Conservation (phyloP, 2,329 filamentous ascomycete genomes). For the Cercospora canescens region DNA sequence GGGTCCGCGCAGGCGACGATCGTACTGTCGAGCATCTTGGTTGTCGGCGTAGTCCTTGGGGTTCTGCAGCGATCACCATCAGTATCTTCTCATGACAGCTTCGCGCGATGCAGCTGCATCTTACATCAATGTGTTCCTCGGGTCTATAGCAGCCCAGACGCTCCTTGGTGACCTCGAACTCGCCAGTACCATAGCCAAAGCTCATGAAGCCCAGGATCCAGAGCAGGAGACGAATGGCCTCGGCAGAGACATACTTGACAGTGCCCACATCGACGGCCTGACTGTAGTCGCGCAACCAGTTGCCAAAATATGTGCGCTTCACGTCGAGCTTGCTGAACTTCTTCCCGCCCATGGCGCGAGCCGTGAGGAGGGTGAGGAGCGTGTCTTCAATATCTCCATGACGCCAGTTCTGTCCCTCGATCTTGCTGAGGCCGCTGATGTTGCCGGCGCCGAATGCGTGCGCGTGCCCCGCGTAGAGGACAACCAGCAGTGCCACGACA, state of each 20-base stretch:
- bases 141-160: constrained; percentile 79
- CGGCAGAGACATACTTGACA: constrained; percentile 84
- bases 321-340: constrained; percentile 83
- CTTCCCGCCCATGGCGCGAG: constrained; percentile 65
- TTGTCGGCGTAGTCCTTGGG: constrained; percentile 87
- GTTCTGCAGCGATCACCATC: constrained; percentile 38
- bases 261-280: constrained; percentile 93
- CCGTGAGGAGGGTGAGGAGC: constrained; percentile 52
- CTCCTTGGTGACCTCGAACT: constrained; percentile 81
- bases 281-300: constrained; percentile 92
- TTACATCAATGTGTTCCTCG: neutral
- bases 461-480: constrained; percentile 29
- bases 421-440: constrained; percentile 79
- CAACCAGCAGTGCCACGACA: constrained; percentile 22
- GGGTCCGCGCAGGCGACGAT: constrained; percentile 71
- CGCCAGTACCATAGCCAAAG: constrained; percentile 78
- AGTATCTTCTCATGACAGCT: neutral
- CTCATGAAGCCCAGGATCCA: constrained; percentile 89
- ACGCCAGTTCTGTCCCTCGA: constrained; percentile 53
- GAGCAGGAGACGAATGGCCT: constrained; percentile 85
- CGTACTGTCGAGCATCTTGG: constrained; percentile 78
- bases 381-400: constrained; percentile 59
- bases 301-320: constrained; percentile 91
- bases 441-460: constrained; percentile 58
- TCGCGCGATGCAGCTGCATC: neutral